These are phyloP conservation scores for Lantana camara DNA, from an alignment of 257 asterid species.

Conservation along the genomic window DNA sequence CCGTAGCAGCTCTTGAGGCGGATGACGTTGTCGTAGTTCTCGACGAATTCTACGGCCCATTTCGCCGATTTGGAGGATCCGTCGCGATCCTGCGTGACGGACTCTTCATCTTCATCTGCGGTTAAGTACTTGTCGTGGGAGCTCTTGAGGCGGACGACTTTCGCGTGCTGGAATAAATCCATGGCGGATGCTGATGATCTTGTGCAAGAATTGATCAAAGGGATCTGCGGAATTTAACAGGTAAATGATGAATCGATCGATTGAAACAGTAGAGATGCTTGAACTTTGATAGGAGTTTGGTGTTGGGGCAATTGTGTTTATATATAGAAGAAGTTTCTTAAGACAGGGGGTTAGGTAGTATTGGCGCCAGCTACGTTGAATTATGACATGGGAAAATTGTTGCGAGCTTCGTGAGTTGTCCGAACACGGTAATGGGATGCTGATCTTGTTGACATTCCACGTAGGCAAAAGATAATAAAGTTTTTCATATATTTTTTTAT, in stretches of 20 bases:
- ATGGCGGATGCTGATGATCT: slow-evolving; percentile 33
- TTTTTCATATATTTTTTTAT: too few species aligned
- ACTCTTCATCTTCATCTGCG: slow-evolving; percentile 63
- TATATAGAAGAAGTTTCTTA: slow-evolving; percentile 18
- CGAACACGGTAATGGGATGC: slow-evolving; percentile 29
- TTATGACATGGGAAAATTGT: not conserved
- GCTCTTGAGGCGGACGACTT: slow-evolving; percentile 55
- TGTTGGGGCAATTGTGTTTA: not conserved
- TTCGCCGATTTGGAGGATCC: slow-evolving; percentile 46
- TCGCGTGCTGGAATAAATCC: slow-evolving; percentile 61
- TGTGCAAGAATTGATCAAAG: slow-evolving; percentile 7
- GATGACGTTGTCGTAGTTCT: slow-evolving; percentile 28
- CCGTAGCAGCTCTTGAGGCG: slow-evolving; percentile 57
- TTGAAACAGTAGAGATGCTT: not conserved
- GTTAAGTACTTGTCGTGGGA: slow-evolving; percentile 56
- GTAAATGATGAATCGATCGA: not conserved
- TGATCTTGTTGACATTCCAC: slow-evolving; percentile 23
- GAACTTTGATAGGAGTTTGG: not conserved
- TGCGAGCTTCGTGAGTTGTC: not conserved
- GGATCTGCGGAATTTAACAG: not conserved
- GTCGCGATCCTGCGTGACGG: slow-evolving; percentile 54
- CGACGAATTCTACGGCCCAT: slow-evolving; percentile 58
- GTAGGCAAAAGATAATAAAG: slow-evolving; percentile 1
- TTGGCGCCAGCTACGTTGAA: slow-evolving; percentile 21
- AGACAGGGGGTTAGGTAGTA: not conserved